Base-by-base conservation (phyloP, 2,329 filamentous ascomycete genomes). In the Cordyceps tenuipes region DNA sequence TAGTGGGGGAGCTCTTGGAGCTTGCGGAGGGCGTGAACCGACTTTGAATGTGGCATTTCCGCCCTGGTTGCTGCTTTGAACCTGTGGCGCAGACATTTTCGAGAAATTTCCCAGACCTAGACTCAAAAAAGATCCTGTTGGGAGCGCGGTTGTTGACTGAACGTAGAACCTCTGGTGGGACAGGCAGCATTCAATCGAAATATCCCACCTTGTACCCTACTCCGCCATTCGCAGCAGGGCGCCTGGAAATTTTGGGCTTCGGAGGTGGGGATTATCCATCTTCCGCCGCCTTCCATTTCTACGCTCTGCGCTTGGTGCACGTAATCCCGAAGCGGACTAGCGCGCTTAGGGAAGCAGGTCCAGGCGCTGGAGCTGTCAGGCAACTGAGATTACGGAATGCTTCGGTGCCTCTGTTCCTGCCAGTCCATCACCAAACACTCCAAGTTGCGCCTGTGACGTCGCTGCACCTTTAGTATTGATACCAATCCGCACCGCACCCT, bases 41-140 rank as follows among this genome's bases (percentile, higher is more conserved):
- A 84, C 82, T 69, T 80, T 79, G 72, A 85, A 85, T 64, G 82
- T 77, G 67, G 78, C 76, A 76, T 83, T 82, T 65, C 75, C 72
- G 65, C 73, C 74, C 69, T 67, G 71, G 65, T 74, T 74, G 61
- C 65, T 66, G n/a, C 57, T 54, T 58, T 65, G 54, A 48, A 62
- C 56, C 62, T 70, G 68, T 62, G 61, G 64, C 66, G 79, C 75
- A 74, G 79, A 75, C 73, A 75, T 75, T 56, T 65, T 73, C 66
- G 75, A 73, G 66, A 76, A 73, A 75, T 77, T 79, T 59, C 49
- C 52, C 44, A 23, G 29, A 51, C 46, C 31, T 53, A 43, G 50
- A 21, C 39, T 55, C 39, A 36, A 52, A 51, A 49, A 60, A 46
- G 50, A 41, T 58, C 34, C 46, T 57, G 44, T 49, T 47, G 44